A percentile compares a stretch with the other conserved stretches of the same genome.
These are phyloP conservation scores for Fusarium sterilihyphosum DNA, from an alignment of 2,329 filamentous ascomycete genomes.

Conservation along the genomic window DNA sequence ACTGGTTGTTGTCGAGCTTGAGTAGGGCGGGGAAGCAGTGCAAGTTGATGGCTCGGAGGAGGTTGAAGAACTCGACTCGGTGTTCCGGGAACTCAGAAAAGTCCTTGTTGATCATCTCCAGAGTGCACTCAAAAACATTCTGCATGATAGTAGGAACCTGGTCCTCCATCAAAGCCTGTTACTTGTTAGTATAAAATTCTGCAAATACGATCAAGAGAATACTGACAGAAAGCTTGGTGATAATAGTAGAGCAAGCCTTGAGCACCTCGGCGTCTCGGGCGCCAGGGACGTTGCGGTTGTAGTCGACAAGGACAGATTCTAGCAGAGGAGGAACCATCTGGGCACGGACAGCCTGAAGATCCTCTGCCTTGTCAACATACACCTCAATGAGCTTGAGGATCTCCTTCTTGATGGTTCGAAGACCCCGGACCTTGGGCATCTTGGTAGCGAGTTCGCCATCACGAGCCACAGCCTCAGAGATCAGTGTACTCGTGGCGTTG, in stretches of 20 bases:
- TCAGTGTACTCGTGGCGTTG: constrained; percentile 93
- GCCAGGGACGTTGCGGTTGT: constrained; percentile 95
- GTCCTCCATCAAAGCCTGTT: constrained; percentile 92
- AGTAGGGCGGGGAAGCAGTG: constrained; percentile 96
- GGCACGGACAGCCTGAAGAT: constrained; percentile 89
- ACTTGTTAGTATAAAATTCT: constrained; percentile 8
- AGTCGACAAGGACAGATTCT: constrained; percentile 93
- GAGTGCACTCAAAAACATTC: constrained; percentile 96
- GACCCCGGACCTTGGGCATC: constrained; percentile 93
- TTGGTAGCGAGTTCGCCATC: constrained; percentile 95
- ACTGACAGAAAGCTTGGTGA: constrained; percentile 93
- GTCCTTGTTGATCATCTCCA: constrained; percentile 99
- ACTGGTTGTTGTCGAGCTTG: constrained; percentile 93
- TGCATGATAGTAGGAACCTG: constrained; percentile 98
- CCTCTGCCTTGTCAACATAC: constrained; percentile 97
- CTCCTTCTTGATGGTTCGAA: constrained; percentile 99
- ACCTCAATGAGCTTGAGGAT: constrained; percentile 98
- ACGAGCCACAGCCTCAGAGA: constrained; percentile 88
- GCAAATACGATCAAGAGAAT: background rate
- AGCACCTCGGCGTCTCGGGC: constrained; percentile 96
- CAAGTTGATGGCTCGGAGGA: constrained; percentile 93
- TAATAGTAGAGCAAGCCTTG: constrained; percentile 97
- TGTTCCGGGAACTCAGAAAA: constrained; percentile 99
- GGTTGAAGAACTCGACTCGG: constrained; percentile 99
- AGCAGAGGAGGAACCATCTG: constrained; percentile 97